Conservation (phyloP, 768 basidiomycete species). For the Boletus sp. region DNA sequence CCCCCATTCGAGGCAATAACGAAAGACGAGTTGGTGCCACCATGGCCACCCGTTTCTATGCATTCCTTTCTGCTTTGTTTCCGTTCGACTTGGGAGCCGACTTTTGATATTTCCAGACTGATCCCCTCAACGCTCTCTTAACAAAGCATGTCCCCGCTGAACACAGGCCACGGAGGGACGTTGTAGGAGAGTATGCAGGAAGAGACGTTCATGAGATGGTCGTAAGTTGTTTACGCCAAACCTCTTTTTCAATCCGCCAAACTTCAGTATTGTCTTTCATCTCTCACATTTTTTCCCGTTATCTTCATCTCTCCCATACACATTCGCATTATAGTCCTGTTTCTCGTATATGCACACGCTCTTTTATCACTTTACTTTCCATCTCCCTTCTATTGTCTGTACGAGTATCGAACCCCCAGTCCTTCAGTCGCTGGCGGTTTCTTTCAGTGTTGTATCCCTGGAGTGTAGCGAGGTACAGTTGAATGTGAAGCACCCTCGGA, state of each 20-base stretch:
- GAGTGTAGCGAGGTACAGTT: conserved; percentile 21
- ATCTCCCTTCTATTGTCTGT: conserved; percentile 23
- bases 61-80: neutral
- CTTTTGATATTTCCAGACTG: conserved; percentile 50
- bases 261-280: conserved; percentile 7
- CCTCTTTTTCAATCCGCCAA: conserved; percentile 5
- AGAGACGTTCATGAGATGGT: conserved; percentile 76
- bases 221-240: conserved; percentile 46
- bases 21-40: conserved; percentile 1
- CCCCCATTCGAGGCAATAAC: conserved; percentile 4
- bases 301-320: conserved; percentile 2
- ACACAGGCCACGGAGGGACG: conserved; percentile 67
- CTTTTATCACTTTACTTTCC: conserved; percentile 19
- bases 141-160: conserved; percentile 84
- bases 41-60: conserved; percentile 6
- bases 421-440: conserved; percentile 8
- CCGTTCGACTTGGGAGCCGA: conserved; percentile 3
- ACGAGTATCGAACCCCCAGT: conserved; percentile 11
- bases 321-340: conserved; percentile 20
- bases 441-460: conserved; percentile 22
- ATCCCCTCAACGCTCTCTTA: conserved; percentile 76
- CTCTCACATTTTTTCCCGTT: conserved; percentile 5
- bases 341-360: conserved; percentile 19
- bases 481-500: conserved; percentile 6
- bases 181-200: conserved; percentile 69